phyloP scores from a whole-genome alignment of 352 stramenopile genomes.

The Albugo candida region DNA sequence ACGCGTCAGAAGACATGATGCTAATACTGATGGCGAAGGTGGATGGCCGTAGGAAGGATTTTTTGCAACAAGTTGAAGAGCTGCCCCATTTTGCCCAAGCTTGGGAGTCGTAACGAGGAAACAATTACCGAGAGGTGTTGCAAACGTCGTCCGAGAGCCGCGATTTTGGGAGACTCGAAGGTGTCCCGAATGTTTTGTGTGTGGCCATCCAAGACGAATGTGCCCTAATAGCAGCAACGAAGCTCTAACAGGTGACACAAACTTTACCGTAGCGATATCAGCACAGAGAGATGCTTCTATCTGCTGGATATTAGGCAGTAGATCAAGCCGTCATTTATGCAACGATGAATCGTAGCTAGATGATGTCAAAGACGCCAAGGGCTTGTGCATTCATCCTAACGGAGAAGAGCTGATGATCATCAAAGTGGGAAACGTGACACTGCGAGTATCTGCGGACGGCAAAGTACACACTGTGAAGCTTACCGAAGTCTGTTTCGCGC shows the following conservation, averaged over 20 bases:
- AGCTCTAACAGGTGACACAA: background rate
- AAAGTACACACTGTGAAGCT: background rate
- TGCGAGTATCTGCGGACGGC: background rate
- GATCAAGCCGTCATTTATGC: background rate
- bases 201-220: background rate
- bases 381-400: background rate
- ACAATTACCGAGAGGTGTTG: background rate
- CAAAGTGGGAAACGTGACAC: background rate
- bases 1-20: slow-evolving; percentile 5
- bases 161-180: too few relatives aligned
- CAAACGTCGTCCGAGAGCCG: background rate
- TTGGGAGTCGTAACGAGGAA: background rate
- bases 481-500: background rate
- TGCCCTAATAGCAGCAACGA: background rate
- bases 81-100: slow-evolving; percentile 1
- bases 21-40: slow-evolving; percentile 4
- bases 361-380: background rate
- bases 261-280: background rate
- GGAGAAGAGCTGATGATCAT: background rate
- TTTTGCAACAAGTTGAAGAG: background rate
- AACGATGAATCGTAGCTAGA: background rate
- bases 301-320: background rate
- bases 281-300: background rate
- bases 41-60: background rate
- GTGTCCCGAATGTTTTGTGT: background rate